A percentile compares a stretch with the other conserved stretches of the same genome.
These are phyloP conservation scores for Ananas comosus DNA, from an alignment of 176 grass and related monocot species.

Conservation along the genomic window DNA sequence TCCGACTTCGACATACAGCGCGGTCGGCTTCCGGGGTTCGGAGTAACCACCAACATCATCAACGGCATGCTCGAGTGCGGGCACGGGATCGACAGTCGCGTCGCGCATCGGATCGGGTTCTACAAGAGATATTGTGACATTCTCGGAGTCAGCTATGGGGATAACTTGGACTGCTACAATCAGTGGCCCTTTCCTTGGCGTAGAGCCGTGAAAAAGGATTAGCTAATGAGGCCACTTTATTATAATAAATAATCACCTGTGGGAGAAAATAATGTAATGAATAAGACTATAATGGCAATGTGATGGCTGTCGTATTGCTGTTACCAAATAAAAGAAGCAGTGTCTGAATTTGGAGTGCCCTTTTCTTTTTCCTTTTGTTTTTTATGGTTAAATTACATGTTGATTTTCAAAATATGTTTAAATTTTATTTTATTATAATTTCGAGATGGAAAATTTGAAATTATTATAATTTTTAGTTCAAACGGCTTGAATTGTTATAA, in stretches of 20 bases:
- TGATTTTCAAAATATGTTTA: too few relatives aligned
- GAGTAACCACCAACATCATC: slow-evolving; percentile 54
- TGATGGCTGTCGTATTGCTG: too few relatives aligned
- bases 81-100: neutral
- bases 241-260: neutral
- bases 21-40: slow-evolving; percentile 28
- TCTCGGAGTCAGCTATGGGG: slow-evolving; percentile 31
- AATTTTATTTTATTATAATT: too few relatives aligned
- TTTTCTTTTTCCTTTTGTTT: too few relatives aligned
- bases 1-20: slow-evolving; percentile 13
- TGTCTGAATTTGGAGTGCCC: too few relatives aligned
- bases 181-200: neutral
- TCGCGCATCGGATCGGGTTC: slow-evolving; percentile 34
- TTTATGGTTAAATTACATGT: too few relatives aligned
- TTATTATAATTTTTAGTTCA: too few relatives aligned
- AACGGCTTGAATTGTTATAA: too few relatives aligned
- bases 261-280: too few relatives aligned
- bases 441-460: too few relatives aligned
- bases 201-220: neutral
- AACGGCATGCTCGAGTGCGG: slow-evolving; percentile 51
- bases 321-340: too few relatives aligned
- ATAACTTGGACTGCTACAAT: slow-evolving; percentile 40
- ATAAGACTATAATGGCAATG: too few relatives aligned
- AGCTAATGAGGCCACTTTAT: neutral
- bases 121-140: slow-evolving; percentile 42